phyloP scores from a whole-genome alignment of 768 basidiomycete genomes.

The Lactarius hatsudake region DNA sequence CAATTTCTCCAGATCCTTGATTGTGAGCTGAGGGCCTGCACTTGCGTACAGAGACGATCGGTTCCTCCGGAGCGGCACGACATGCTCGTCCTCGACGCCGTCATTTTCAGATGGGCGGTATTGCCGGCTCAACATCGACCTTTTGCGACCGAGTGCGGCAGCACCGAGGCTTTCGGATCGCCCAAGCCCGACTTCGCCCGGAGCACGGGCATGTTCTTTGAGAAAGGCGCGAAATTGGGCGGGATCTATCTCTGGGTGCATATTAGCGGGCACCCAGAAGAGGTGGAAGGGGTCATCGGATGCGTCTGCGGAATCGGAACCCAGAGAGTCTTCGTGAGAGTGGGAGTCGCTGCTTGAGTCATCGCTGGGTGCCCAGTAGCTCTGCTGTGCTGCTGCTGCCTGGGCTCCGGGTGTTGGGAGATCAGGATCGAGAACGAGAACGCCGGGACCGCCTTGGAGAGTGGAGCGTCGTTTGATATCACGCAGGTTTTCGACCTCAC shows the following conservation, averaged over 20 bases:
- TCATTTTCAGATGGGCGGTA: conserved; percentile 83
- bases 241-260: conserved; percentile 97
- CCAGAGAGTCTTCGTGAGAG: conserved; percentile 44
- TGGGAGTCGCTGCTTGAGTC: conserved; percentile 44
- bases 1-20: conserved; percentile 90
- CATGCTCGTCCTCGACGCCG: conserved; percentile 58
- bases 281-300: conserved; percentile 83
- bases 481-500: conserved; percentile 81
- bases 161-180: conserved; percentile 48
- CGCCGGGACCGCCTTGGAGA: conserved; percentile 68
- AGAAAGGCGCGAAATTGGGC: conserved; percentile 94
- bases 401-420: conserved; percentile 73
- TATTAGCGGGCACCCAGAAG: conserved; percentile 97
- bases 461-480: conserved; percentile 84
- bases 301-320: conserved; percentile 37
- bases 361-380: conserved; percentile 35
- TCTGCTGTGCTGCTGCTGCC: conserved; percentile 37
- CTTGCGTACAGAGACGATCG: conserved; percentile 65
- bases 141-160: conserved; percentile 68
- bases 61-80: conserved; percentile 67
- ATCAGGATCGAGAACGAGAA: conserved; percentile 87
- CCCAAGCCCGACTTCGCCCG: conserved; percentile 44
- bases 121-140: conserved; percentile 92
- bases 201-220: conserved; percentile 77
- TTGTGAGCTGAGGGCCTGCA: conserved; percentile 82